Evolutionary conservation across 1,284 basidiomycete genomes (phyloP), one percentile per base, ranked within the genome.

Genomic region (Violaceomyces palustris): DNA sequence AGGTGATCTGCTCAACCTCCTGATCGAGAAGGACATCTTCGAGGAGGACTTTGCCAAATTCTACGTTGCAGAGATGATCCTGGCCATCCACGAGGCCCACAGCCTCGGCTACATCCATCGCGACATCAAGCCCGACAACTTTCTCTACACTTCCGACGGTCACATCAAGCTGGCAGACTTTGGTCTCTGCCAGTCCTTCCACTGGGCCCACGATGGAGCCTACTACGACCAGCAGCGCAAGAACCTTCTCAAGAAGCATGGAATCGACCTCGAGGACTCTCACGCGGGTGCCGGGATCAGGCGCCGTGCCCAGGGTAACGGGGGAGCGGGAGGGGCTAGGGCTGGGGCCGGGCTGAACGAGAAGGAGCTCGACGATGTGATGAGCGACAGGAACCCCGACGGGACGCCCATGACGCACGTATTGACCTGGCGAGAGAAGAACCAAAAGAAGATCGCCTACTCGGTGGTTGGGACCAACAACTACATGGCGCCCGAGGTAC

Each of bases 101-200:
- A 84, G 83, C 69, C 83, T 89, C 61, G 92, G 92, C 3, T 97
- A 93, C 77, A 94, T 96, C 64, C 92, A 96, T 77, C 83, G 92
- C 42, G 92, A 97, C 77, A 93, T 96, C 77, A 93, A 93, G 76
- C 89, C 89, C 54, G 77, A 92, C 84, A 96, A 96, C 75, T 96
- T 96, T 77, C 79, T 96, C 38, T 93, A 96, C 76, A 87, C 89
- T 74, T 83, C 85, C 45, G 79, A 87, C 52, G 92, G 92, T 6
- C 92, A 97, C 76, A 86, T 98, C 75, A 87, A 85, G 75, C 81
- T 97, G 46, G 88, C 87, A 67, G 93, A 97, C 76, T 96, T 97
- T 74, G 92, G 93, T 21, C 79, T 97, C 53, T 92, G 58, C 40
- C 59, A 67, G 48, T 57, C 53, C 42, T 69, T 69, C 50, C 62